Evolutionary conservation across 2,329 filamentous ascomycete species (phyloP), one percentile per base, ranked within the genome.

Genomic region (Ophiosphaerella korrae): DNA sequence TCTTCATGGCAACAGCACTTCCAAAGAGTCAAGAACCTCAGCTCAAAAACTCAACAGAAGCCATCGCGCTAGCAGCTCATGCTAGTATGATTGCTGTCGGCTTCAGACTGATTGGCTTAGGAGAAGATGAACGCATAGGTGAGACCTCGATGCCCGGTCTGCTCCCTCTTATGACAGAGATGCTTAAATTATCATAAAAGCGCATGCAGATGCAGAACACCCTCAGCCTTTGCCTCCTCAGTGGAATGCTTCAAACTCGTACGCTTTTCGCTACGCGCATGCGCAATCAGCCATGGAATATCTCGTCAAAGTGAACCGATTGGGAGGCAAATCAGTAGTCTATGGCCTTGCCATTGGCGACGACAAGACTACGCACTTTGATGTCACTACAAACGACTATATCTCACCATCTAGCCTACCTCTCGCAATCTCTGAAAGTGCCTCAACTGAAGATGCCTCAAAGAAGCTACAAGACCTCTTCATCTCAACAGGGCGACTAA

Each of bases 231-330:
- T 97, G 2, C 90, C 91, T 0, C 51, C 82, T 13, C 83, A 86
- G 75, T 97, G 94, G 94, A 96, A 96, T 73, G 78, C 85, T 50
- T 84, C 84, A 54, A 85, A 86, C 12, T 78, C 80, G 40, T 88
- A 90, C 70, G 84, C 88, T 48, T 97, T 97, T 74, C 85, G 92
- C 57, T 97, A 97, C 77, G 85, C 86, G 3, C 92, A 97, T 73
- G 80, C 84, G 21, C 90, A 96, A 70, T 96, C 91, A 0, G 87
- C 91, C 13, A 90, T 92, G 83, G 84, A 88, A 52, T 96, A 89
- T 68, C 80, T 96, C 24, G 73, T 97, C 60, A 93, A 92, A 70
- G 77, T 96, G 55, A 91, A 88, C 71, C 84, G 91, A 45, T 82
- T 97, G 63, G 92, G 92, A 37, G 82, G 82, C 63, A 96, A 93